Evolutionary conservation across 805 yeast species (phyloP).

Genomic region (Candida easanensis): DNA sequence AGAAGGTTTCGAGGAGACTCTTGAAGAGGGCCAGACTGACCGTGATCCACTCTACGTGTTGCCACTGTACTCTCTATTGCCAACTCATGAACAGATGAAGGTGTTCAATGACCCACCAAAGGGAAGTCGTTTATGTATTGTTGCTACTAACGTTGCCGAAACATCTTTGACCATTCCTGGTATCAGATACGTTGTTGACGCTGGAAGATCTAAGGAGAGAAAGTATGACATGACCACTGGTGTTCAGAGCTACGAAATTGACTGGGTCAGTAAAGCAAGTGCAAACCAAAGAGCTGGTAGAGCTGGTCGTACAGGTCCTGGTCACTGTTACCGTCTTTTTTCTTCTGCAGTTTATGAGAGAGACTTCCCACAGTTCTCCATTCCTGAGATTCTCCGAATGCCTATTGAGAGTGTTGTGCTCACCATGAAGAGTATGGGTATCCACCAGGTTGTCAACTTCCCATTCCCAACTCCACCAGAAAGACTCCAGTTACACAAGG

Average conservation of each 20-base stretch:
- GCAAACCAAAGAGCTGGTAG: conserved; percentile 95
- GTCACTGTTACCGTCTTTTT: conserved; percentile 88
- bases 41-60: conserved; percentile 83
- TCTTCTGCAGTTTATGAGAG: conserved; percentile 93
- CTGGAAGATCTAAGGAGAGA: conserved; percentile 92
- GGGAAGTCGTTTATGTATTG: conserved; percentile 84
- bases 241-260: conserved; percentile 87
- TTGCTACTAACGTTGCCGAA: conserved; percentile 97
- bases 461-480: conserved; percentile 97
- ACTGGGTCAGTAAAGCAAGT: conserved; percentile 93
- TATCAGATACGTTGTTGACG: conserved; percentile 88
- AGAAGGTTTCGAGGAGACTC: conserved; percentile 64
- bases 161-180: conserved; percentile 97
- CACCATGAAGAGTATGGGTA: conserved; percentile 96
- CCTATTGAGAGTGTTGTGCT: conserved; percentile 96
- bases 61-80: conserved; percentile 88
- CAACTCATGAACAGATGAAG: conserved; percentile 94
- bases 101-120: conserved; percentile 84
- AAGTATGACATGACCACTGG: conserved; percentile 79
- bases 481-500: conserved; percentile 51
- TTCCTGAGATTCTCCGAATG: conserved; percentile 90
- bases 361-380: conserved; percentile 77
- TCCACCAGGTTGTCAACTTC: conserved; percentile 83
- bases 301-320: conserved; percentile 99
- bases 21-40: conserved; percentile 68